Evolutionary conservation across 1,284 basidiomycete genomes (phyloP).

Genomic region (Malassezia pachydermatis): DNA sequence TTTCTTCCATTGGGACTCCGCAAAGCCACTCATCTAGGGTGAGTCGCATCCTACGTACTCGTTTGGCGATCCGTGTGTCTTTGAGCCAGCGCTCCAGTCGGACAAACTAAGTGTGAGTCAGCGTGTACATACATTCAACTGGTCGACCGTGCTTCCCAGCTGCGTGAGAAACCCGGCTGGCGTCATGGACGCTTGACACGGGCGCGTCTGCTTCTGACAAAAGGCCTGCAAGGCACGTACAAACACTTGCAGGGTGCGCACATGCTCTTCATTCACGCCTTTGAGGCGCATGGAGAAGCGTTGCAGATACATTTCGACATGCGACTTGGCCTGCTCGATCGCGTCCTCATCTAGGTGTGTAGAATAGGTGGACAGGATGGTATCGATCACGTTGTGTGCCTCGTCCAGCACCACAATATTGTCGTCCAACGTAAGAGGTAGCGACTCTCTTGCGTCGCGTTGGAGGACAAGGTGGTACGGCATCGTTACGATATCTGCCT

Average conservation of each 20-base stretch:
- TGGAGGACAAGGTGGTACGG: constrained; percentile 90
- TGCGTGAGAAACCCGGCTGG: constrained; percentile 57
- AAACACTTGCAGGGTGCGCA: constrained; percentile 58
- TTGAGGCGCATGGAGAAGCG: constrained; percentile 69
- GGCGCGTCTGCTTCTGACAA: constrained; percentile 17
- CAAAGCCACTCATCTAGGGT: constrained; percentile 67
- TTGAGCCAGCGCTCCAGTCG: constrained; percentile 75
- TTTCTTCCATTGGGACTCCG: constrained; percentile 59
- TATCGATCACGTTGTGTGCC: constrained; percentile 69
- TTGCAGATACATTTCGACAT: constrained; percentile 67
- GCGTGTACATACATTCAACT: constrained; percentile 56
- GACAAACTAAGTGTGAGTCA: constrained; percentile 27
- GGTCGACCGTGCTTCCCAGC: constrained; percentile 63
- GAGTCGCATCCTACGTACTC: constrained; percentile 29
- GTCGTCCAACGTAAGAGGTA: constrained; percentile 66
- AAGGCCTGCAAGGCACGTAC: constrained; percentile 22
- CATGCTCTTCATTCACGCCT: constrained; percentile 63
- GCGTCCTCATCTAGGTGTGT: constrained; percentile 58
- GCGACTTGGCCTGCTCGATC: constrained; percentile 60
- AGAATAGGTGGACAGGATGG: constrained; percentile 74
- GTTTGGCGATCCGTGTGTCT: constrained; percentile 65
- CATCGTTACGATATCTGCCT: constrained; percentile 81
- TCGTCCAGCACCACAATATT: constrained; percentile 82
- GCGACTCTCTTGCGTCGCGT: constrained; percentile 69
- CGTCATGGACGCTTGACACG: too few relatives aligned